Conservation (phyloP, 2,329 filamentous ascomycete genomes). For the Verticillium tricorpus region DNA sequence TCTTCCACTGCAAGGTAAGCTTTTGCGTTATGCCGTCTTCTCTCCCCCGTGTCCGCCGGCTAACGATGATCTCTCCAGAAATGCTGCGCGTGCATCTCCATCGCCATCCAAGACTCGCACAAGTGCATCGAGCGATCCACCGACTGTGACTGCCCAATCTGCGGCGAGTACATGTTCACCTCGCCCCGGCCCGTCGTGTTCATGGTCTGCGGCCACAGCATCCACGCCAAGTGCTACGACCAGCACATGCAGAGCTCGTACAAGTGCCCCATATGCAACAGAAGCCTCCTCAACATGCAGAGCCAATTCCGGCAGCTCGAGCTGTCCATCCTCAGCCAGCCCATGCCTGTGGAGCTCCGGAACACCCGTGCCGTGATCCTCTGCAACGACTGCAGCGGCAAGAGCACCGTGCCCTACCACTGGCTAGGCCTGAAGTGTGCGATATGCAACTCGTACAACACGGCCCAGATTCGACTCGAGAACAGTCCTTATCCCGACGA, state of each 20-base stretch:
- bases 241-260: conserved; percentile 87
- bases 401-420: conserved; percentile 83
- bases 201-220: conserved; percentile 93
- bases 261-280: conserved; percentile 94
- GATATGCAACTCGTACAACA: conserved; percentile 67
- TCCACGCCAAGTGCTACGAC: conserved; percentile 85
- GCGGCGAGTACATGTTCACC: conserved; percentile 93
- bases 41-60: neutral
- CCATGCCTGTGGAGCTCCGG: conserved; percentile 82
- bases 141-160: conserved; percentile 95
- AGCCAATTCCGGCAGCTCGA: conserved; percentile 89
- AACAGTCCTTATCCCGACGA: neutral
- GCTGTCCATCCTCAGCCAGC: conserved; percentile 79
- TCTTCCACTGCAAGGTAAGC: conserved; percentile 91
- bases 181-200: conserved; percentile 85
- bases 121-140: conserved; percentile 92
- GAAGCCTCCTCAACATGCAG: conserved; percentile 97
- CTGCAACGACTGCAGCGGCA: conserved; percentile 92
- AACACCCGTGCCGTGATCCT: conserved; percentile 78
- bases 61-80: conserved; percentile 43
- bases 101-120: conserved; percentile 78
- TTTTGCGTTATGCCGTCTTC: conserved; percentile 2
- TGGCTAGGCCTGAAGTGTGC: conserved; percentile 92
- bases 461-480: conserved; percentile 55
- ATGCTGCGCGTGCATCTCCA: conserved; percentile 91